Base-by-base conservation (phyloP, 371 early-diverging fungal genomes). In the Smittium mucronatum region DNA sequence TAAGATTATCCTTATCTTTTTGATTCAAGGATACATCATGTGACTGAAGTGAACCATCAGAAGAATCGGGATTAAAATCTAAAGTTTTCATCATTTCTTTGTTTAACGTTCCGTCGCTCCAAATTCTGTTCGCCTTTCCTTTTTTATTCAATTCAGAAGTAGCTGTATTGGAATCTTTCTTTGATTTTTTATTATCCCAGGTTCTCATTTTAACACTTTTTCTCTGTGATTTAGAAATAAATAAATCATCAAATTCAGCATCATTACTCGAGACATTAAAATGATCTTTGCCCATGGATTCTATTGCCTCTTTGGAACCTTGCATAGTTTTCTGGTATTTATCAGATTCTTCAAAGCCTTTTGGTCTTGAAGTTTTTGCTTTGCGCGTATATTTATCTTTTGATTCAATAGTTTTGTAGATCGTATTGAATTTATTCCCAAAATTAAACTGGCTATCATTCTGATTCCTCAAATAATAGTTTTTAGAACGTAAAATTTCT, bases 341-440 rank as follows among this genome's bases (percentile, higher is more conserved):
- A 59, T 85, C 88, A 2, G 93, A 90, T 26, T 93, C 83, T 69
- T 93, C 89, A 76, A 94, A 94, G 75, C 81, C 86, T 73, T 92
- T 81, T 33, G 93, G 93, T 66, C 80, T 85, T 28, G 76, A 75
- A 68, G 78, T 72, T 70, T 65, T 63, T 2, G 25, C 31, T 36
- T 63, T 63, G 2, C 68, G 31, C 25, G 64, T 70, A 17, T 32
- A 63, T 58, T 63, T 25, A 1, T 71, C 72, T 2, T 68, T 64
- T 5, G 72, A 74, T 73, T 83, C 85, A 26, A 84, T 71, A 0
- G 75, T 75, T 15, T 68, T 66, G 47, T 77, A 70, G 2, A 84
- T 73, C 16, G 70, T 74, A 32, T 78, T 81, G 69, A 85, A 84
- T 64, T 75, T 76, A 0, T 80, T 78, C 26, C 78, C 80, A 69